Percentiles rank a stretch among this genome's conserved stretches.
phyloP scores from a whole-genome alignment of 805 yeast genomes.

The Ogataea salicorniae region DNA sequence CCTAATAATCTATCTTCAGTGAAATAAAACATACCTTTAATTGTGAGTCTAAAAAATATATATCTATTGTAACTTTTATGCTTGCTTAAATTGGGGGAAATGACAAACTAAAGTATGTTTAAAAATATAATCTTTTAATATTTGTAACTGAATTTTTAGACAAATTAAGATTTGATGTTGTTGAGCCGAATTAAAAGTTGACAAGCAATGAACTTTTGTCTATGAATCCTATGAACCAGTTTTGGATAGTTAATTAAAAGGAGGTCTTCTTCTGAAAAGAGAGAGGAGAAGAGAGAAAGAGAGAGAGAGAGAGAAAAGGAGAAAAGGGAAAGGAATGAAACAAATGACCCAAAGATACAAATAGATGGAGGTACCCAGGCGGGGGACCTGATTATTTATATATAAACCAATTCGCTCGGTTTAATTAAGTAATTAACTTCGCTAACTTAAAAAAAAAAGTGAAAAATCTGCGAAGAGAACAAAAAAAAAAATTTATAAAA shows the following conservation, averaged over 20 bases:
- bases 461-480: no score
- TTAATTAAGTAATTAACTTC: no score
- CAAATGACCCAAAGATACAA: background rate
- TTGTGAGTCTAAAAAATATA: background rate
- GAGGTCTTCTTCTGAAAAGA: constrained; percentile 33
- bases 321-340: constrained; percentile 6
- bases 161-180: no score
- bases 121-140: background rate
- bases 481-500: no score
- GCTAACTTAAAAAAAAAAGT: no score
- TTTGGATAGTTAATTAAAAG: constrained; percentile 20
- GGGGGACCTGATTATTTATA: no score
- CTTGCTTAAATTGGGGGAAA: constrained; percentile 2
- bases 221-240: background rate
- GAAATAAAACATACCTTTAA: background rate
- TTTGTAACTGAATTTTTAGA: background rate
- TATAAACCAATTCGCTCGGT: no score
- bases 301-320: constrained; percentile 23
- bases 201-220: background rate
- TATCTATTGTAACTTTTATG: background rate
- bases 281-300: constrained; percentile 35
- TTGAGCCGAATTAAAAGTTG: background rate
- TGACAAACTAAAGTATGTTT: background rate
- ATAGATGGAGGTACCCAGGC: no score
- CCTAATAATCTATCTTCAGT: background rate